Evolutionary conservation across 768 basidiomycete species (phyloP).

Genomic region (Lactarius evosmus): DNA sequence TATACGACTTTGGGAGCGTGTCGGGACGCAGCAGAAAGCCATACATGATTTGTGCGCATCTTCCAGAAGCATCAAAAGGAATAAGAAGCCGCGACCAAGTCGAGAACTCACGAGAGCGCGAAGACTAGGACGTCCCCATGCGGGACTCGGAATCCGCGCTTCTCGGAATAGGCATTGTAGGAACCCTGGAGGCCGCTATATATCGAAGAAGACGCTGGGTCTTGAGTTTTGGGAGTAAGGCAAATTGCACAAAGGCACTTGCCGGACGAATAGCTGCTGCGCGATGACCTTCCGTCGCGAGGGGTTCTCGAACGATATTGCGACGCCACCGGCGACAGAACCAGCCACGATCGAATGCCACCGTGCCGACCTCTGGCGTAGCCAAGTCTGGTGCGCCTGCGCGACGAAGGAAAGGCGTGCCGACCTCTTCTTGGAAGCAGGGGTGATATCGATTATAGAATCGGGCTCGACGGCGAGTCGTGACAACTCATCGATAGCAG

Average conservation of each 20-base stretch:
- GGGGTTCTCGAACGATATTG: constrained; percentile 74
- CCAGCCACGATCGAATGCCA: constrained; percentile 86
- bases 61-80: constrained; percentile 30
- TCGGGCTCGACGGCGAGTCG: constrained; percentile 14
- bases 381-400: constrained; percentile 58
- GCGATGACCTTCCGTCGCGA: constrained; percentile 63
- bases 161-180: constrained; percentile 74
- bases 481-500: constrained; percentile 28
- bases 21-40: constrained; percentile 74
- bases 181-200: constrained; percentile 83
- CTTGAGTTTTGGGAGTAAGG: background rate
- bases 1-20: constrained; percentile 77
- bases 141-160: constrained; percentile 66
- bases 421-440: constrained; percentile 30
- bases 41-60: constrained; percentile 89
- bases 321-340: constrained; percentile 64
- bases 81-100: background rate
- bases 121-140: constrained; percentile 85
- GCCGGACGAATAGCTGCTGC: constrained; percentile 90
- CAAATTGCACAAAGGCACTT: constrained; percentile 29
- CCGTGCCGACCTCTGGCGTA: constrained; percentile 61
- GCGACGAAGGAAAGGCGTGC: constrained; percentile 60
- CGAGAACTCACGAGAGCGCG: constrained; percentile 53
- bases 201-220: background rate
- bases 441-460: constrained; percentile 19